phyloP scores from a whole-genome alignment of 1,284 basidiomycete genomes.

The Ceratobasidium sp. region DNA sequence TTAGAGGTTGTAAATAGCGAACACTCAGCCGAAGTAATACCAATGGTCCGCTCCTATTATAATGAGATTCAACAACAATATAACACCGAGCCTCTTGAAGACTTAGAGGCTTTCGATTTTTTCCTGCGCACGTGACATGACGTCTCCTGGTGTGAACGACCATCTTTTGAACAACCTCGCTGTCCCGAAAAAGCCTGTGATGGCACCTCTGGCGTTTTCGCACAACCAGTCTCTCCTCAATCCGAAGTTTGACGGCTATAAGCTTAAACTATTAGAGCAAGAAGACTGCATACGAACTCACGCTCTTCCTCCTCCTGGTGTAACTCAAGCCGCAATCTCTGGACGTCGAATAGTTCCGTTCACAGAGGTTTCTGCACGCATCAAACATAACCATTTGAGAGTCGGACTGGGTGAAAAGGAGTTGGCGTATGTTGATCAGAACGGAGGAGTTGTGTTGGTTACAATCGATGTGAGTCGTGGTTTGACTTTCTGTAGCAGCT shows the following conservation, averaged over 20 bases:
- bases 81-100: not conserved
- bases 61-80: not conserved
- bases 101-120: not conserved
- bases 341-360: conserved; percentile 71
- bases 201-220: conserved; percentile 50
- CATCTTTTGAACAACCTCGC: not conserved
- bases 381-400: conserved; percentile 85
- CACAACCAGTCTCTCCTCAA: conserved; percentile 70
- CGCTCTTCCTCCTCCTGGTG: conserved; percentile 61
- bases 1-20: no score
- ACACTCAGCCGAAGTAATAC: no score
- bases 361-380: conserved; percentile 84
- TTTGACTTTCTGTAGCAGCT: conserved; percentile 60
- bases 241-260: conserved; percentile 87
- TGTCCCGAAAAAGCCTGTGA: not conserved
- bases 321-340: conserved; percentile 72
- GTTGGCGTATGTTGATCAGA: conserved; percentile 76
- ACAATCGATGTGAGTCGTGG: conserved; percentile 67
- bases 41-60: no score
- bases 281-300: conserved; percentile 51
- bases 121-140: conserved; percentile 4
- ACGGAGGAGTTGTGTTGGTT: conserved; percentile 74
- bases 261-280: conserved; percentile 59
- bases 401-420: conserved; percentile 64
- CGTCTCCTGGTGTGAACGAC: not conserved